Percentiles rank a stretch among this genome's conserved stretches.
Evolutionary conservation across 2,329 filamentous ascomycete species (phyloP).

Genomic region (Colletotrichum agaves): DNA sequence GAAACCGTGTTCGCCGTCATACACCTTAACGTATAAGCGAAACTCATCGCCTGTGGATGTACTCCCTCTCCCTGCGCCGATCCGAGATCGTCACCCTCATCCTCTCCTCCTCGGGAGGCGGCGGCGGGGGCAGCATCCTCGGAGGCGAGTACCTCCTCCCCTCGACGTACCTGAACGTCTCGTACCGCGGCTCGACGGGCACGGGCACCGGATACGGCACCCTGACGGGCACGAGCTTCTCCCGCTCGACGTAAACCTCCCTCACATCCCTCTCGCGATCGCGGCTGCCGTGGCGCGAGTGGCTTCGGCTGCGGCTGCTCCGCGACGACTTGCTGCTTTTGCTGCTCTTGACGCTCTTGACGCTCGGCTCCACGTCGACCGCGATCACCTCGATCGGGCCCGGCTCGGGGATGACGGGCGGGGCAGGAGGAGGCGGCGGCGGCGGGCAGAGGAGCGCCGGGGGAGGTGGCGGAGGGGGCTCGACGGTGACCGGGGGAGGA

Average conservation of each 20-base stretch:
- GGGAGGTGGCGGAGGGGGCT: slow-evolving; percentile 34
- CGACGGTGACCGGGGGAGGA: slow-evolving; percentile 33
- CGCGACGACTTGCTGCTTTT: slow-evolving; percentile 25
- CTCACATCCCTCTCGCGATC: slow-evolving; percentile 27
- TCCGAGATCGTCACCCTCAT: slow-evolving; percentile 49
- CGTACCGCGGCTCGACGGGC: slow-evolving; percentile 50
- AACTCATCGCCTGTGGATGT: slow-evolving; percentile 36
- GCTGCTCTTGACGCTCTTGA: slow-evolving; percentile 36
- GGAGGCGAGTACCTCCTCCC: slow-evolving; percentile 52
- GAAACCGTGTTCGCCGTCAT: neutral
- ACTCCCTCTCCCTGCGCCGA: slow-evolving; percentile 46
- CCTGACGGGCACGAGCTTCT: slow-evolving; percentile 57
- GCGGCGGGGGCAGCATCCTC: slow-evolving; percentile 44
- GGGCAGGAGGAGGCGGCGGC: slow-evolving; percentile 39
- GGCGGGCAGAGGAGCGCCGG: slow-evolving; percentile 20
- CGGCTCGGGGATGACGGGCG: slow-evolving; percentile 39
- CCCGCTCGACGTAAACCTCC: slow-evolving; percentile 64
- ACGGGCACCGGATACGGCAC: slow-evolving; percentile 54
- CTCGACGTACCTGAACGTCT: slow-evolving; percentile 65
- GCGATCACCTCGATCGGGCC: slow-evolving; percentile 42
- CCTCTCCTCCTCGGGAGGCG: slow-evolving; percentile 46
- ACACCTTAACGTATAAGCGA: neutral
- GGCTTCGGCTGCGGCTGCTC: slow-evolving; percentile 44
- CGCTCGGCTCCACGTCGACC: slow-evolving; percentile 43
- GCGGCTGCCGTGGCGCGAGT: slow-evolving; percentile 41